Conservation (phyloP, 1,284 basidiomycete species). For the Farysia itapuensis region DNA sequence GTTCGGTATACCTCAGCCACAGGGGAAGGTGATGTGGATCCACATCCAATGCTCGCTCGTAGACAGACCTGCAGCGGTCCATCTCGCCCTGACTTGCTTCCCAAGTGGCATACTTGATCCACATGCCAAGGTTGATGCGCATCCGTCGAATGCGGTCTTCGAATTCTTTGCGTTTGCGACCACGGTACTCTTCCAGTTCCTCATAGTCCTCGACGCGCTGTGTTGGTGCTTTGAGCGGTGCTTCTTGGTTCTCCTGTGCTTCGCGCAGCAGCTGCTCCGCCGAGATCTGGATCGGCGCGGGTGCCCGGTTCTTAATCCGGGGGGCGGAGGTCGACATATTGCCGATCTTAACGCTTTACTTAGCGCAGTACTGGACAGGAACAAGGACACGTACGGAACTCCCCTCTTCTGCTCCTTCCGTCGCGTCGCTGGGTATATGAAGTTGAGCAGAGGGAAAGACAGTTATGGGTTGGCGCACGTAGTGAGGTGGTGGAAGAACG, state of each 20-base stretch:
- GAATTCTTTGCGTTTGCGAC: slow-evolving; percentile 91
- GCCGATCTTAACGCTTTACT: slow-evolving; percentile 24
- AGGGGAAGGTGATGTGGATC: slow-evolving; percentile 84
- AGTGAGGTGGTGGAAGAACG: too few species aligned
- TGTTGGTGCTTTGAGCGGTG: slow-evolving; percentile 67
- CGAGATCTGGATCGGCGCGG: slow-evolving; percentile 93
- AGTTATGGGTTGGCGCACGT: too few species aligned
- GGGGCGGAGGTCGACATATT: slow-evolving; percentile 59
- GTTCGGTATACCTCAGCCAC: slow-evolving; percentile 96
- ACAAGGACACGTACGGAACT: too few species aligned
- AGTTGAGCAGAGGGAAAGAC: too few species aligned
- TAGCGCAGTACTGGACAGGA: too few species aligned
- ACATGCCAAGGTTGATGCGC: slow-evolving; percentile 67
- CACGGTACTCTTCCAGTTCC: slow-evolving; percentile 92
- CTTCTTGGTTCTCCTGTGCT: slow-evolving; percentile 95
- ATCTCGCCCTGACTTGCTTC: slow-evolving; percentile 91
- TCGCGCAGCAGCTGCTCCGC: slow-evolving; percentile 96
- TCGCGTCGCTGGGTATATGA: too few species aligned
- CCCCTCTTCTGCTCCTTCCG: too few species aligned
- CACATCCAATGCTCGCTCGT: slow-evolving; percentile 93
- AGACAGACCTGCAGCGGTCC: slow-evolving; percentile 75
- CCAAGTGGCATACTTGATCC: slow-evolving; percentile 69
- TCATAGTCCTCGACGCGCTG: slow-evolving; percentile 84
- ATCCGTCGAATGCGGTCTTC: slow-evolving; percentile 92
- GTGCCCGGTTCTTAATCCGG: slow-evolving; percentile 87